Evolutionary conservation across 371 early-diverging fungal species (phyloP), one percentile per base, ranked within the genome.

Genomic region (Thermomucor indicae-seudaticae): DNA sequence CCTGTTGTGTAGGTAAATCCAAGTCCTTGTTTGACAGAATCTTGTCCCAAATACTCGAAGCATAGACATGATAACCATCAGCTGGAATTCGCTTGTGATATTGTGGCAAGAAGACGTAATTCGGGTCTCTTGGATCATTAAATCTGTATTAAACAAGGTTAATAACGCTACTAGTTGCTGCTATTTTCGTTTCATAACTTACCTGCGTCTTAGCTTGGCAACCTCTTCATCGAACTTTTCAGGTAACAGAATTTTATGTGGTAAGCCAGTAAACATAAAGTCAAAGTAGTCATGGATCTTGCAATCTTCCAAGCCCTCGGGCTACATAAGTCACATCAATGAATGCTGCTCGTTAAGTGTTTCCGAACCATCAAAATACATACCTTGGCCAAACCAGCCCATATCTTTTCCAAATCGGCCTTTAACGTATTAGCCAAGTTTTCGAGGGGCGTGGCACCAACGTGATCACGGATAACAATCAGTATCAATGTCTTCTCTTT

Each of bases 1-100:
- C 92, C 72, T 95, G 96, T 65, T 98, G 98, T 2, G 97, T 96
- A 3, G 99, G 99, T 39, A 98, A 69, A 74, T 98, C 98, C 53
- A 98, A 72, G 57, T 97, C 98, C 53, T 90, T 89, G 78, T 95
- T 96, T 57, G 88, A 81, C 52, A 90, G 70, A 40, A 97, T 92
- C 74, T 92, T 92, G 53, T 86, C 83, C 99, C 99, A 98, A 47
- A 98, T 91, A 39, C 85, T 75, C 43, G 89, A 80, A 6, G 93
- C 92, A 69, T 93, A 98, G 16, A 83, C 70, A 25, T 90, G 84
- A 61, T 97, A 90, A 16, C 97, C 98, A 47, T 98, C 98, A 7
- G 92, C 93, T 14, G 97, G 98, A 55, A 98, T 92, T 28, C 87
- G 84, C 55, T 92, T 93, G 56, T 91, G 90, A 64, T 95, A 95